Evolutionary conservation across 1,284 basidiomycete species (phyloP), one percentile per base, ranked within the genome.

Genomic region (Rhodofomes roseus): DNA sequence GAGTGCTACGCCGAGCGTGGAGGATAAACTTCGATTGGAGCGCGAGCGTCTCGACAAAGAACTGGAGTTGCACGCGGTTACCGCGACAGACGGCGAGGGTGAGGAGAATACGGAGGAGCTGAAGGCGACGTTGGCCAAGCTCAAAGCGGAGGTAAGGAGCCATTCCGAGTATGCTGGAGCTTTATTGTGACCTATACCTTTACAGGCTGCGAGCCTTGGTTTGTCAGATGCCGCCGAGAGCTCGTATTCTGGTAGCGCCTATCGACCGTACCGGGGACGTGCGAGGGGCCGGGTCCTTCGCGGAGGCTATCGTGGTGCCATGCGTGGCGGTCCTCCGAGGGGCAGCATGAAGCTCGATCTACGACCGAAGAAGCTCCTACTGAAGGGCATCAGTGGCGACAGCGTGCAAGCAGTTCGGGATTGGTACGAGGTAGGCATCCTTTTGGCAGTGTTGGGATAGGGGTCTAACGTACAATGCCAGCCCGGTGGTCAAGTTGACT

Each of bases 301-400:
- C 27, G 78, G 83, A 20, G 86, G 79, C 70, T 82, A 78, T 67
- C 83, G 86, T 44, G 87, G 88, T 56, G 81, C 77, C 20, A 80
- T 79, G 66, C 82, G 89, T 55, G 89, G 90, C 52, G 87, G 84
- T 22, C 77, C 83, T 39, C 79, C 83, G 16, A 79, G 87, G 54
- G 76, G 76, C 2, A 91, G 84, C 65, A 91, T 96, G 87, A 90
- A 90, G 65, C 83, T 98, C 25, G 95, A 98, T 74, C 95, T 96
- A 68, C 86, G 95, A 20, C 91, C 95, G 4, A 92, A 89, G 74
- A 88, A 85, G 70, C 75, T 98, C 31, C 74, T 90, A 46, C 77
- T 97, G 40, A 87, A 91, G 65, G 91, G 87, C 40, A 83, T 84
- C 1, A 77, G 76, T 34, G 76, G 78, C 25, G 84, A 84, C 39